phyloP scores from a whole-genome alignment of 202 grass and related monocot species.

The Eragrostis tef region DNA sequence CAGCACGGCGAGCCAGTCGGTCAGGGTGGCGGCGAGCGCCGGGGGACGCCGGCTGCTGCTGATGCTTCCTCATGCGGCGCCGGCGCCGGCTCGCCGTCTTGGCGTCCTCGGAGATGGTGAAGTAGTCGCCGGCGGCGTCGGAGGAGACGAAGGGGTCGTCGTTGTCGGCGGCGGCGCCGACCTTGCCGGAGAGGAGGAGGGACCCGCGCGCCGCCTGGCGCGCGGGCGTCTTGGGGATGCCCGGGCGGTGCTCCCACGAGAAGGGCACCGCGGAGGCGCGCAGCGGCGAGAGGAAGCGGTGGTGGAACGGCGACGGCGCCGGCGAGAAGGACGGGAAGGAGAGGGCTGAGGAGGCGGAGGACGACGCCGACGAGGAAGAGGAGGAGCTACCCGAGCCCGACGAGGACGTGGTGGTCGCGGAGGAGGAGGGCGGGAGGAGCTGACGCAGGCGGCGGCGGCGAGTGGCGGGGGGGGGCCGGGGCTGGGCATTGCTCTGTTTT shows the following conservation, averaged over 20 bases:
- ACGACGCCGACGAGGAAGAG: conserved; percentile 25
- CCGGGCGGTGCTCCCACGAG: conserved; percentile 81
- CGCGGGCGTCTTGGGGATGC: conserved; percentile 70
- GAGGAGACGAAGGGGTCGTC: background rate
- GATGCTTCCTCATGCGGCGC: conserved; percentile 1
- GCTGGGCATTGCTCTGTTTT: conserved; percentile 28
- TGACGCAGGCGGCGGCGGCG: conserved; percentile 21
- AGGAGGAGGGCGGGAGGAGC: conserved; percentile 27
- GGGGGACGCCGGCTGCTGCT: conserved; percentile 37
- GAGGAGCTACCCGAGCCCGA: background rate
- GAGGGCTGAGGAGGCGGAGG: conserved; percentile 39
- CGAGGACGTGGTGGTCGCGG: background rate
- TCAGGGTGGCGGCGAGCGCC: conserved; percentile 45
- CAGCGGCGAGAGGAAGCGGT: conserved; percentile 52
- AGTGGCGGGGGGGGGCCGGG: background rate
- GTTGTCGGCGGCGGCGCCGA: conserved; percentile 23
- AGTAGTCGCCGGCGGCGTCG: background rate
- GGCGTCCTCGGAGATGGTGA: conserved; percentile 28
- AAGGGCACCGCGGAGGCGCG: conserved; percentile 60
- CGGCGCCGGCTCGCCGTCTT: conserved; percentile 35
- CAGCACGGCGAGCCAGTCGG: conserved; percentile 56
- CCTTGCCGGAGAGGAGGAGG: conserved; percentile 50
- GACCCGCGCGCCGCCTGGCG: conserved; percentile 33
- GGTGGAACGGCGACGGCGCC: conserved; percentile 55
- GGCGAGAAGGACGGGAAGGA: conserved; percentile 51